Percentiles rank a stretch among this genome's conserved stretches.
Evolutionary conservation across 1,284 basidiomycete genomes (phyloP).

Genomic region (Irpex rosettiformis): DNA sequence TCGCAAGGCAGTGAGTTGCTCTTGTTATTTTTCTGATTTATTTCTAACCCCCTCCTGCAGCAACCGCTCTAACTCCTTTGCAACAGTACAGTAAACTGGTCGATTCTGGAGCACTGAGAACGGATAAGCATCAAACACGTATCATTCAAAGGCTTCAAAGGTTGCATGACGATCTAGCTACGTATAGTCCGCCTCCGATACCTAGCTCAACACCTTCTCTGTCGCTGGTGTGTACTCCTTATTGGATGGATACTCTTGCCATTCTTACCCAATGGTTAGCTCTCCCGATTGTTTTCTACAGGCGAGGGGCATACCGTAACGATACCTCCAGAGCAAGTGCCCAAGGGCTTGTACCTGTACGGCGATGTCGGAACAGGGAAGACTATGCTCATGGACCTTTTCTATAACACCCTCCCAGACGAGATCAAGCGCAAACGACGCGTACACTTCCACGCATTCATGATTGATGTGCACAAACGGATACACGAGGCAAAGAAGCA

Average conservation of each 20-base stretch:
- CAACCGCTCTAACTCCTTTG: constrained; percentile 42
- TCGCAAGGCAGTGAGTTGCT: constrained; percentile 5
- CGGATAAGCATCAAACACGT: constrained; percentile 81
- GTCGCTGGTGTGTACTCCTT: constrained; percentile 24
- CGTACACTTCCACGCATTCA: constrained; percentile 97
- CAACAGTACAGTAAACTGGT: constrained; percentile 77
- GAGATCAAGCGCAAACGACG: constrained; percentile 77
- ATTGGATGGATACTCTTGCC: neutral
- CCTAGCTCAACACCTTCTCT: constrained; percentile 35
- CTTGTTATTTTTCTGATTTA: neutral
- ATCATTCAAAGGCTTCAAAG: constrained; percentile 84
- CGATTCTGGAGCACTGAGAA: constrained; percentile 62
- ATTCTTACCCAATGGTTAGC: constrained; percentile 32
- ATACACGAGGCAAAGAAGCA: constrained; percentile 77
- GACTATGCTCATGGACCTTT: constrained; percentile 99
- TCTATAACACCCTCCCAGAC: constrained; percentile 85
- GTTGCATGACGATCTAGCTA: constrained; percentile 70
- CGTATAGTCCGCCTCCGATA: constrained; percentile 71
- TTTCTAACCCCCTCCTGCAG: constrained; percentile 1
- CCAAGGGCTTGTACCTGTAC: constrained; percentile 93
- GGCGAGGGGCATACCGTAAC: constrained; percentile 33
- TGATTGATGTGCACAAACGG: constrained; percentile 97
- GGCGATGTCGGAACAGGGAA: constrained; percentile 97
- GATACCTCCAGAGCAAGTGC: constrained; percentile 50
- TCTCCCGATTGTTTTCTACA: constrained; percentile 63